These are phyloP conservation scores for Lasiosphaeria ovina DNA, from an alignment of 495 filamentous ascomycete species.

Conservation along the genomic window DNA sequence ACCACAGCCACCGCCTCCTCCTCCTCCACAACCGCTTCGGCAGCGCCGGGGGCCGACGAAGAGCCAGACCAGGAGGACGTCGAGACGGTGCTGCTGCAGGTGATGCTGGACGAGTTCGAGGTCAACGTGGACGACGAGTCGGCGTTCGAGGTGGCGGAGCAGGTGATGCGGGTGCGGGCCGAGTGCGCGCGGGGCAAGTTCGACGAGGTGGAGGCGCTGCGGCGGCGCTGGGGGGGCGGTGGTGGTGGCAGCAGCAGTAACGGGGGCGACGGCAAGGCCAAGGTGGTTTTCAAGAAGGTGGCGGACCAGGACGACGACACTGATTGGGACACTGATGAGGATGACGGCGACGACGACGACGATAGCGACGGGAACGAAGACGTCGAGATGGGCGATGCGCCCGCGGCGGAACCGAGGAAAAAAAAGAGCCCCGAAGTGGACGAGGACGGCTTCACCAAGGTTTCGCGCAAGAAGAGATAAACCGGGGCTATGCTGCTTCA, in stretches of 20 bases:
- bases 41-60: constrained; percentile 8
- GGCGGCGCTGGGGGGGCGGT: constrained; percentile 25
- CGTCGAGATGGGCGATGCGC: constrained; percentile 75
- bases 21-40: constrained; percentile 7
- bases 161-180: constrained; percentile 65
- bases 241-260: background rate
- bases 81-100: constrained; percentile 77
- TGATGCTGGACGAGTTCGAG: constrained; percentile 95
- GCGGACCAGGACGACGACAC: constrained; percentile 60
- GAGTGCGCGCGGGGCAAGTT: constrained; percentile 65
- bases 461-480: constrained; percentile 67
- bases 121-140: constrained; percentile 87
- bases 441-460: constrained; percentile 93
- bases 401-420: constrained; percentile 55
- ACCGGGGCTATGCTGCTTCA: constrained; percentile 24
- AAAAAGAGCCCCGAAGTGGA: constrained; percentile 80
- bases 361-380: constrained; percentile 59
- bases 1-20: background rate
- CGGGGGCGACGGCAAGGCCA: constrained; percentile 36
- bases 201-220: constrained; percentile 63
- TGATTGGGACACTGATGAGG: constrained; percentile 53
- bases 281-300: constrained; percentile 56
- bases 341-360: constrained; percentile 45
- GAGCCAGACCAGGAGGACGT: constrained; percentile 81
- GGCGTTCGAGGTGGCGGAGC: constrained; percentile 67